phyloP scores from a whole-genome alignment of 2,329 filamentous ascomycete genomes.

The Trichothecium sympodiale region DNA sequence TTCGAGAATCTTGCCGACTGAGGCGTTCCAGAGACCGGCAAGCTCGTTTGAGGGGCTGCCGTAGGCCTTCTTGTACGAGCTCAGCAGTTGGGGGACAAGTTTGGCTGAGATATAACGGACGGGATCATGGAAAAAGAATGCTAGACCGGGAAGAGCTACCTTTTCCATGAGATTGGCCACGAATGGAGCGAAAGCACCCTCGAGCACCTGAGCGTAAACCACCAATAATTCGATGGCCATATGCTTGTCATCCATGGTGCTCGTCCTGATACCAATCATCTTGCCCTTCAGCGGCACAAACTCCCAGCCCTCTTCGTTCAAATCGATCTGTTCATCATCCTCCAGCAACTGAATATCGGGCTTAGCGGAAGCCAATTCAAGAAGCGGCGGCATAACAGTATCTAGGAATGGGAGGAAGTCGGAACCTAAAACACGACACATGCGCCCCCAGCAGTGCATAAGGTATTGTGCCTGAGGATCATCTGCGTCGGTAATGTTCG shows the following conservation, averaged over 20 bases:
- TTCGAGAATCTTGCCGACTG: slow-evolving; percentile 84
- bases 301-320: slow-evolving; percentile 95
- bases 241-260: slow-evolving; percentile 94
- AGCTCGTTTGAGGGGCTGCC: slow-evolving; percentile 72
- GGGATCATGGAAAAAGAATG: slow-evolving; percentile 99
- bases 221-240: slow-evolving; percentile 98
- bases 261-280: slow-evolving; percentile 96
- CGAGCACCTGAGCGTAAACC: slow-evolving; percentile 93
- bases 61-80: slow-evolving; percentile 87
- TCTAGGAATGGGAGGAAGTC: slow-evolving; percentile 91
- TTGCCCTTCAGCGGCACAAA: slow-evolving; percentile 94
- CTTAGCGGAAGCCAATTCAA: slow-evolving; percentile 86
- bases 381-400: slow-evolving; percentile 86
- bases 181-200: slow-evolving; percentile 83
- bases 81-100: slow-evolving; percentile 83
- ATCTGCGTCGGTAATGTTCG: slow-evolving; percentile 76
- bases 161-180: slow-evolving; percentile 92
- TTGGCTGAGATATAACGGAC: slow-evolving; percentile 92
- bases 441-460: slow-evolving; percentile 97
- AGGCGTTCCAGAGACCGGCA: slow-evolving; percentile 70
- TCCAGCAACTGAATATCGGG: slow-evolving; percentile 94
- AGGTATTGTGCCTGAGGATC: slow-evolving; percentile 95
- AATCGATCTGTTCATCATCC: slow-evolving; percentile 86
- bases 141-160: slow-evolving; percentile 83
- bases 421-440: slow-evolving; percentile 85